Evolutionary conservation across 768 basidiomycete genomes (phyloP), one percentile per base, ranked within the genome.

Genomic region (Filobasidium floriforme): DNA sequence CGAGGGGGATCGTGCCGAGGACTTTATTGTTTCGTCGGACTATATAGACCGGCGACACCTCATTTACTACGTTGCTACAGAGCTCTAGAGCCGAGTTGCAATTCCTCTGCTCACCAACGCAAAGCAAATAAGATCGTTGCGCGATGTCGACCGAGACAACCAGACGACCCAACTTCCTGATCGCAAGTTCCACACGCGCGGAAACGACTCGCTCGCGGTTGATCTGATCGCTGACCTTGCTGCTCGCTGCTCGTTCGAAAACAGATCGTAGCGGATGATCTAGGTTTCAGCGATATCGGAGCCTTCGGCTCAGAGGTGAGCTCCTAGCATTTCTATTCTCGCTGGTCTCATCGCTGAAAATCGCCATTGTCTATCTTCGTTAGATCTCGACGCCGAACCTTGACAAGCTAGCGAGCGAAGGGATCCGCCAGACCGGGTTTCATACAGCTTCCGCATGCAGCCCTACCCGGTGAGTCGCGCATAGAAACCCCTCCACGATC

Each of bases 381-480:
- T 28, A 63, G 62, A 63, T 63, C 49, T 51, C 29, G 12, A 63
- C 62, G 52, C 62, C 62, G 19, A 63, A 63, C 40, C 40, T 63
- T 1, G 62, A 63, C 52, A 63, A 55, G 29, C 62, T 63, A 5
- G 62, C 62, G 3, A 41, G 32, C 18, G 14, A 63, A 29, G 62
- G 62, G 15, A 41, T 55, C n/a, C 1, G 62, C 4, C 52, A n/a
- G 1, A 54, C 44, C 9, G 14, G 54, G 29, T 57, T 57, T 57
- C 54, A 73, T 63, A 71, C 72, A 1, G 72, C 72, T 7, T 71
- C 72, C 52, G 61, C 61, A 62, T 73, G 72, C 51, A 68, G 66
- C 43, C 72, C 72, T 6, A 73, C 72, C 14, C 22, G 71, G 71
- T 72, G 29, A n/a, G 70, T 18, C 12, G 54, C 24, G 41, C 18